Base-by-base conservation (phyloP, 2,329 filamentous ascomycete species). In the Phaeosphaeria sp. region DNA sequence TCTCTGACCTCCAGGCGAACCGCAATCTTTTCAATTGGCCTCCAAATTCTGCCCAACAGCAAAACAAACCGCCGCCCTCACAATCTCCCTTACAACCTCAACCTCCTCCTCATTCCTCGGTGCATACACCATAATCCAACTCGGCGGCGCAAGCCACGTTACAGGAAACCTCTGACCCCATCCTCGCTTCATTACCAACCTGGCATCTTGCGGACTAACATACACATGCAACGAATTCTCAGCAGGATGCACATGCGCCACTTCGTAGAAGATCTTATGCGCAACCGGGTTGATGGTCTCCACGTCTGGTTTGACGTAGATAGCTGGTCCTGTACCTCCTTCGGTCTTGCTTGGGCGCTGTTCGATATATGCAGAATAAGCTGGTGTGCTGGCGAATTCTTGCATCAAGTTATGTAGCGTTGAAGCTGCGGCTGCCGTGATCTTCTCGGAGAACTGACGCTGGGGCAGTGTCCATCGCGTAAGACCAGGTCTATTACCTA, bases 211-310 rank as follows among this genome's bases (percentile, higher is more conserved):
- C 0, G 91, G 91, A 70, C 93, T 91, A 27, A 95, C 82, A 53
- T 88, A 91, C 74, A 95, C 82, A 76, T 96, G 92, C 81, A 94
- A 81, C 13, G 88, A 90, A 64, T 89, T 86, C 61, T 95, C 92
- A 20, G 84, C 87, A 53, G 88, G 86, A 77, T 96, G 92, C 13
- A 92, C 86, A 74, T 96, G 92, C 18, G 71, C 72, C 1, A 74
- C 49, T 51, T 74, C 72, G 47, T 69, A 73, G 55, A 71, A 72
- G 33, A 74, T 73, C 36, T 69, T 74, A 40, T 67, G 61, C n/a
- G 69, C 69, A 1, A 55, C 57, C 0, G 71, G 69, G 36, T 74
- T 74, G 44, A 70, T 71, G 3, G 61, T 68, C 9, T 59, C 56
- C 20, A 72, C 61, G 8, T 66, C 58, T 40, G 63, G 58, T 4